Conservation (phyloP, 2,329 filamentous ascomycete genomes). For the Colletotrichum sp. region DNA sequence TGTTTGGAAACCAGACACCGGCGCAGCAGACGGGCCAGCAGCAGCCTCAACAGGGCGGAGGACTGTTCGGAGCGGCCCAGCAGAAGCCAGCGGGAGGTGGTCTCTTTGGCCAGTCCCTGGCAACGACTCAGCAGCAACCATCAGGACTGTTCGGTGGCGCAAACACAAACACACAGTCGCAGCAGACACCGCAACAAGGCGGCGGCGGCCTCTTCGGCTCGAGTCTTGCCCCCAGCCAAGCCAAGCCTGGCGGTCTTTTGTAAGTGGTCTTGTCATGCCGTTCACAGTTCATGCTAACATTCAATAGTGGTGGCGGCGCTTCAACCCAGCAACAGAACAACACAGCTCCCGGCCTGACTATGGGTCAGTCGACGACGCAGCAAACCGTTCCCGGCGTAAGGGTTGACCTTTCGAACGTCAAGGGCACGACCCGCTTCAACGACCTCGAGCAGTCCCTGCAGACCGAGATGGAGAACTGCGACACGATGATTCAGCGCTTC, state of each 20-base stretch:
- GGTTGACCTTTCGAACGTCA: slow-evolving; percentile 78
- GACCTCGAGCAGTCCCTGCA: slow-evolving; percentile 86
- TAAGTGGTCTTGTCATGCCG: slow-evolving; percentile 21
- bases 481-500: slow-evolving; percentile 80
- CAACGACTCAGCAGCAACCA: slow-evolving; percentile 12
- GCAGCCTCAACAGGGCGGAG: slow-evolving; percentile 32
- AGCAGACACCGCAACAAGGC: slow-evolving; percentile 8
- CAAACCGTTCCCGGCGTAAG: slow-evolving; percentile 72
- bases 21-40: slow-evolving; percentile 19
- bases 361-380: slow-evolving; percentile 57
- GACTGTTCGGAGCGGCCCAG: slow-evolving; percentile 38
- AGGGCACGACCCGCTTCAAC: slow-evolving; percentile 88
- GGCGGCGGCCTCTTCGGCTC: slow-evolving; percentile 36
- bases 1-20: slow-evolving; percentile 15
- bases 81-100: slow-evolving; percentile 18
- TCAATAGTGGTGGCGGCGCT: background rate
- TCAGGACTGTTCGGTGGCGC: slow-evolving; percentile 33
- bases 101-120: slow-evolving; percentile 24
- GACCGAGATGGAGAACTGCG: slow-evolving; percentile 76
- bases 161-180: slow-evolving; percentile 22
- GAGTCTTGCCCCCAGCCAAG: slow-evolving; percentile 29
- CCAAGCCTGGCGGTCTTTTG: slow-evolving; percentile 29
- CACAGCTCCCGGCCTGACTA: slow-evolving; percentile 39
- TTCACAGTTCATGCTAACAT: background rate
- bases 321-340: slow-evolving; percentile 14